Percentiles rank a stretch among this genome's conserved stretches.
Conservation (phyloP, 345 rosid species). For the Syzygium oleosum region DNA sequence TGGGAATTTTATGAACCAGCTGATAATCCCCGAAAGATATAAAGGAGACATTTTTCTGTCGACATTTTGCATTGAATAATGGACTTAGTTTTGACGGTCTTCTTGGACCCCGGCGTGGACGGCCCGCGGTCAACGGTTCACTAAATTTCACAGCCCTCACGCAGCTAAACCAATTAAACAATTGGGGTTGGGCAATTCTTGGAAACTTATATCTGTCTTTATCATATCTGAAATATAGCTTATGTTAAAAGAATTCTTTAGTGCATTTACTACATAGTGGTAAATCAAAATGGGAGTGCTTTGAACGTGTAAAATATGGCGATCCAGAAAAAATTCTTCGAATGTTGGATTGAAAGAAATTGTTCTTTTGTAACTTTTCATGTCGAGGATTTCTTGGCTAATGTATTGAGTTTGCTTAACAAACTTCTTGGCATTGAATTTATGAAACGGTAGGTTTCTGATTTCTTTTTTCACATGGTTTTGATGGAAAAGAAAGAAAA, state of each 20-base stretch:
- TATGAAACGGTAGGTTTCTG: background rate
- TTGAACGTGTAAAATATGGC: background rate
- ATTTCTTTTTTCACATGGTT: background rate
- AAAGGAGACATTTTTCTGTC: background rate
- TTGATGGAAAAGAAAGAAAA: background rate
- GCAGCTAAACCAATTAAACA: background rate
- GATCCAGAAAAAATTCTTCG: background rate
- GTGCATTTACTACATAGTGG: background rate
- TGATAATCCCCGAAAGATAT: background rate
- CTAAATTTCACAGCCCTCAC: background rate
- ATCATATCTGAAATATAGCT: background rate
- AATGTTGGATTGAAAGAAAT: background rate
- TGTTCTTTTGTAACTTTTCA: background rate
- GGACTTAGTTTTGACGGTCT: background rate
- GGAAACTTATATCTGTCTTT: background rate
- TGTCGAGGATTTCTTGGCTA: background rate
- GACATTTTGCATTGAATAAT: no score
- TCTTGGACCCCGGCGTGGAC: background rate
- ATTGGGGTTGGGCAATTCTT: background rate
- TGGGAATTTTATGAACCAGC: background rate
- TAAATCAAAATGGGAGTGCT: background rate
- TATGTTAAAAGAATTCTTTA: background rate
- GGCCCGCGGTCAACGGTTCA: background rate
- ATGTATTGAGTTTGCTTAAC: background rate
- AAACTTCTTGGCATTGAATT: background rate